Evolutionary conservation across 192 early-diverging fungal species (phyloP).

Genomic region (Linnemannia exigua): DNA sequence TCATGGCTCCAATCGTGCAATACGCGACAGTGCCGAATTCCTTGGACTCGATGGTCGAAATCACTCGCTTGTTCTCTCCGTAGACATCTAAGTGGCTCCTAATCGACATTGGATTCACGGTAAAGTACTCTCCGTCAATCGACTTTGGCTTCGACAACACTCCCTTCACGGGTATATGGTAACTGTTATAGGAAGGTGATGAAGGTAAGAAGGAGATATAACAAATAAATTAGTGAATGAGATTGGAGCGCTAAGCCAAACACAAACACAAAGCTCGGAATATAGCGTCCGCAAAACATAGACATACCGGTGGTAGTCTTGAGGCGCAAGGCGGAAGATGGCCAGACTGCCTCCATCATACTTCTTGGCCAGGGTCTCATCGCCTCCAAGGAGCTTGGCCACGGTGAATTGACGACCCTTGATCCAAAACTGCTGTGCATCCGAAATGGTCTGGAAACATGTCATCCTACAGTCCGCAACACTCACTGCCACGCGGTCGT

Average conservation of each 20-base stretch:
- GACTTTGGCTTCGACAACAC: slow-evolving; percentile 64
- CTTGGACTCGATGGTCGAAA: slow-evolving; percentile 73
- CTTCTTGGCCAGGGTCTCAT: slow-evolving; percentile 52
- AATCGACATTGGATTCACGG: slow-evolving; percentile 91
- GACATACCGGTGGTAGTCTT: slow-evolving; percentile 83
- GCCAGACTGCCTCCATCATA: slow-evolving; percentile 77
- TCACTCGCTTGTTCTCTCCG: slow-evolving; percentile 80
- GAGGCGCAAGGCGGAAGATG: slow-evolving; percentile 85
- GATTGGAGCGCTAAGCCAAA: not conserved
- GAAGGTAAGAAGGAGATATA: not conserved
- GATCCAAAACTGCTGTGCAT: slow-evolving; percentile 82
- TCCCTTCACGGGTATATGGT: slow-evolving; percentile 83
- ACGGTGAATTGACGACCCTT: slow-evolving; percentile 84
- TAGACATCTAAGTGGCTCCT: slow-evolving; percentile 78
- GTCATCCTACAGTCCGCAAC: slow-evolving; percentile 85
- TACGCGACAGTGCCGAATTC: slow-evolving; percentile 81
- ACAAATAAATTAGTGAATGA: not conserved
- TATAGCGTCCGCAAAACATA: not conserved
- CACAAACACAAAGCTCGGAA: too few relatives aligned
- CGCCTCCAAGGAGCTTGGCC: slow-evolving; percentile 69
- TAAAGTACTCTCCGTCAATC: slow-evolving; percentile 82
- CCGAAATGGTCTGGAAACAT: slow-evolving; percentile 72
- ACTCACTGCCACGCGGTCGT: slow-evolving; percentile 72
- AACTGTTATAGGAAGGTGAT: slow-evolving; percentile 50
- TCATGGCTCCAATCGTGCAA: slow-evolving; percentile 84